Evolutionary conservation across 345 rosid genomes (phyloP), one percentile per base, ranked within the genome.

Genomic region (Brassica incana): DNA sequence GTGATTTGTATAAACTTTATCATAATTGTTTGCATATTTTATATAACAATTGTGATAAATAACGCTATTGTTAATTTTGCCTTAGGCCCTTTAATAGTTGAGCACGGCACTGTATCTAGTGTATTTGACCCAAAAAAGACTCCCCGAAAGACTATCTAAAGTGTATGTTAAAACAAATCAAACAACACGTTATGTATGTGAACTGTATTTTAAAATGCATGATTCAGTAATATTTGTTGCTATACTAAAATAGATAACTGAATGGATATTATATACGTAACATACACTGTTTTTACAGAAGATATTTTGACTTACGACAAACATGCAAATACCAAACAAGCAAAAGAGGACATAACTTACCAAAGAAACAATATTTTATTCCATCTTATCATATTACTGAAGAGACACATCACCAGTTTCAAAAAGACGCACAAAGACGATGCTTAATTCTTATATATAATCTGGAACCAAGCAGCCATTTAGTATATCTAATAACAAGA

Each of bases 341-440:
- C 33, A 52, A 71, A 50, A 63, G 40, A 16, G 35, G 48, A 68
- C 29, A 61, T n/a, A 77, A 5, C 23, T 77, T 61, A 62, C 59
- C 59, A 64, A 65, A 25, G 23, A 4, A 66, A 29, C 27, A 63
- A 23, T 20, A 36, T 69, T 50, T 63, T 50, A 35, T 77, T 65
- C 81, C 77, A 65, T 56, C 20, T 29, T 29, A 40, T 59, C 40
- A 59, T 38, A 20, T 27, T 4, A 11, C 56, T 25, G 58, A 25
- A 27, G 8, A 71, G 80, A 69, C 56, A 32, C 70, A 52, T 69
- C 56, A 25, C 65, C 80, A 52, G 12, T 33, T 48, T 50, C 9
- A 71, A 48, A 70, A 50, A 64, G 30, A 27, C 4, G 15, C 70
- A 62, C 40, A 62, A 6, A 33, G 45, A 2, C 8, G 35, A 9